Evolutionary conservation across 306 rosid species (phyloP).

Genomic region (Rosa chinensis): DNA sequence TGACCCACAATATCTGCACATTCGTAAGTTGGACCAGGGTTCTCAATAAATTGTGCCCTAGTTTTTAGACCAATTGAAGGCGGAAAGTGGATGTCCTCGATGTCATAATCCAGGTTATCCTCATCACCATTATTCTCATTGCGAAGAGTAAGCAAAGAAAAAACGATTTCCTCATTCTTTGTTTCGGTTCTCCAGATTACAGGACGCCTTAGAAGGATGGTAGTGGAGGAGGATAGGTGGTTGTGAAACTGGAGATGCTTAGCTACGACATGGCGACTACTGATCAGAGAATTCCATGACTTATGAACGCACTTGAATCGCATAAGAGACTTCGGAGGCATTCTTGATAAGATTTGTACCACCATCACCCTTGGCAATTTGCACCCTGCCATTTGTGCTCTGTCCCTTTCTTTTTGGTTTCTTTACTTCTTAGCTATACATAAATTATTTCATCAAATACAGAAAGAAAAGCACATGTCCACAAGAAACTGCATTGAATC

Average conservation of each 20-base stretch:
- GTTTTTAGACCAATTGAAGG: not conserved
- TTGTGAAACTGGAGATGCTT: slow-evolving; percentile 7
- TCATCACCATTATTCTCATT: not conserved
- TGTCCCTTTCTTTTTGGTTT: not conserved
- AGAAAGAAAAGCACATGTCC: not conserved
- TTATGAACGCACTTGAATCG: slow-evolving; percentile 10
- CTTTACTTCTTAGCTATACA: not conserved
- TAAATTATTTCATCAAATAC: not conserved
- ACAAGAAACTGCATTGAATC: no score
- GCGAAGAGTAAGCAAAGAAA: not conserved
- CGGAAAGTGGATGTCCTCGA: not conserved
- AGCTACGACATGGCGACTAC: not conserved
- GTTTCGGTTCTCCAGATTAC: not conserved
- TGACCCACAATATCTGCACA: not conserved
- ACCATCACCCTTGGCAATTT: slow-evolving; percentile 8
- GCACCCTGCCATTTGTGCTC: not conserved
- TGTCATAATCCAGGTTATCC: not conserved
- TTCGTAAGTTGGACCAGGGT: not conserved
- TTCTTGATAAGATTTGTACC: slow-evolving; percentile 18
- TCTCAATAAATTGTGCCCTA: not conserved
- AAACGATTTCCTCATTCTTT: not conserved
- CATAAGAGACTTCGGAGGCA: slow-evolving; percentile 21
- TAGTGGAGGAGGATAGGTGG: not conserved
- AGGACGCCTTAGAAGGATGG: not conserved
- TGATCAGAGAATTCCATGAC: slow-evolving; percentile 8